A percentile compares a stretch with the other conserved stretches of the same genome.
Evolutionary conservation across 108 stramenopile species (phyloP).

Genomic region (Chaetoceros tenuissimus): DNA sequence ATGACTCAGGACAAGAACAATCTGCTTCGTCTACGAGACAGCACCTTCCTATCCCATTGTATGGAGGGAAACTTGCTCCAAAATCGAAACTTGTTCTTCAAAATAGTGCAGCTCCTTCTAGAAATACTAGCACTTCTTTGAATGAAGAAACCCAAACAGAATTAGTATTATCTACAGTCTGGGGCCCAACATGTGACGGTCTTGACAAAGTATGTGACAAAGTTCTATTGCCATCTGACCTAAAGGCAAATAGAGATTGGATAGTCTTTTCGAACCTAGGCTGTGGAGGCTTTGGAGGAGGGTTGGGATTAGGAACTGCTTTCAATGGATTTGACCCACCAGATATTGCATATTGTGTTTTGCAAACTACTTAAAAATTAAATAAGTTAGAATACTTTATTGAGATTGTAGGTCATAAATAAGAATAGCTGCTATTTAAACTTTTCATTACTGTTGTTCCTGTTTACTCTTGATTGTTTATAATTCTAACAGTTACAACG

Average conservation of each 20-base stretch:
- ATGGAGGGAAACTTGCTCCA: not conserved
- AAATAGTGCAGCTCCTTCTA: not conserved
- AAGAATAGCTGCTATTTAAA: too few relatives aligned
- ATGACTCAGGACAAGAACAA: not conserved
- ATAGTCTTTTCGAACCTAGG: conserved; percentile 30
- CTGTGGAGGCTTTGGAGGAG: conserved; percentile 28
- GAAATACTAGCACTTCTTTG: not conserved
- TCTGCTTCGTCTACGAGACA: not conserved
- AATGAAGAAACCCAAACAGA: not conserved
- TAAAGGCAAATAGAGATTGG: conserved; percentile 29
- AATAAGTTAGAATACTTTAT: too few relatives aligned
- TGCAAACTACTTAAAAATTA: too few relatives aligned
- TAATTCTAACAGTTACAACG: not conserved
- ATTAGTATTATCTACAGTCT: conserved; percentile 19
- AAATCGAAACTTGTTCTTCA: not conserved
- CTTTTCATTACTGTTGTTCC: too few relatives aligned
- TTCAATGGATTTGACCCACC: conserved; percentile 47
- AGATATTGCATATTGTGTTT: conserved; percentile 34
- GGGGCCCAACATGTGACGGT: conserved; percentile 51
- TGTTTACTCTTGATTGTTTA: not conserved
- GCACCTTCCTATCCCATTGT: not conserved
- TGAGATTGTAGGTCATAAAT: too few relatives aligned
- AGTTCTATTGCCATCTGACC: conserved; percentile 17
- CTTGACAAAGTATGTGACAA: conserved; percentile 31
- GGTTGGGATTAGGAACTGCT: conserved; percentile 19